phyloP scores from a whole-genome alignment of 257 asterid species.

The Cruciata laevipes region DNA sequence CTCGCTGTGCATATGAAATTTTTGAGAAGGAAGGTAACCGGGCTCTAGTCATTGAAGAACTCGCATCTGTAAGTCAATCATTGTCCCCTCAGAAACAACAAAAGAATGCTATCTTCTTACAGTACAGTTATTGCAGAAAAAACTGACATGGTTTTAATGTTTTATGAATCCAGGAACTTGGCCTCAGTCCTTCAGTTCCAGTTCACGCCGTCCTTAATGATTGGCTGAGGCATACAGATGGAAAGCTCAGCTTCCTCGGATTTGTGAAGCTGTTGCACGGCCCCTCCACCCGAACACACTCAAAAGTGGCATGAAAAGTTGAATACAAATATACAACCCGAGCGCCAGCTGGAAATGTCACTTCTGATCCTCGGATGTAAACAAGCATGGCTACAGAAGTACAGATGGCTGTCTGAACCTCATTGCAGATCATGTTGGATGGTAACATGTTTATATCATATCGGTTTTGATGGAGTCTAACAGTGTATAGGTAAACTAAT shows the following conservation, averaged over 20 bases:
- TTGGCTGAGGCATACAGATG: conserved; percentile 57
- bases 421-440: neutral
- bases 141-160: neutral
- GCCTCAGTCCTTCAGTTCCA: conserved; percentile 52
- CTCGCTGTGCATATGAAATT: conserved; percentile 50
- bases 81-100: neutral
- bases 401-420: neutral
- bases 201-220: conserved; percentile 62
- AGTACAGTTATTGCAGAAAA: neutral
- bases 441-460: neutral
- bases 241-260: conserved; percentile 55
- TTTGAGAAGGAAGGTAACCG: conserved; percentile 67
- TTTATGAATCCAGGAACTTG: conserved; percentile 46
- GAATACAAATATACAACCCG: conserved; percentile 1
- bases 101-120: neutral
- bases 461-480: conserved; percentile 3
- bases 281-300: conserved; percentile 30
- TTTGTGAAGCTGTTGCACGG: conserved; percentile 45
- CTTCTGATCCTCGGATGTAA: neutral
- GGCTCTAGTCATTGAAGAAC: conserved; percentile 61
- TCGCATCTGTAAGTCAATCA: conserved; percentile 52
- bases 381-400: neutral
- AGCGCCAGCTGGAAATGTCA: neutral
- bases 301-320: conserved; percentile 32
- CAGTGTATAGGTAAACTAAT: neutral